Conservation (phyloP, 1,284 basidiomycete species). For the Ceratorhiza oryzae-sativae region DNA sequence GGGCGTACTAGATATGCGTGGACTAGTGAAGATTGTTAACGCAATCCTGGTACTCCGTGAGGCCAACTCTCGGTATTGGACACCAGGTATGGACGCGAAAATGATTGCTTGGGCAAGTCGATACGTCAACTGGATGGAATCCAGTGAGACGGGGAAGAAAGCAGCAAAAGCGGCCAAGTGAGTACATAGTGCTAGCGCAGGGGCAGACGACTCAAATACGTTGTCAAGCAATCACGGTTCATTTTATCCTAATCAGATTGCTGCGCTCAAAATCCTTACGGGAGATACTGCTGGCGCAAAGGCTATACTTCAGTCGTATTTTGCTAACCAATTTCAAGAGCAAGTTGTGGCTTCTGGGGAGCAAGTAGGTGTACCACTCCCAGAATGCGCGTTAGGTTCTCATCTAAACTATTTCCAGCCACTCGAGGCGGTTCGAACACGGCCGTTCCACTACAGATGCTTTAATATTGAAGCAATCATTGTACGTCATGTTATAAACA, state of each 20-base stretch:
- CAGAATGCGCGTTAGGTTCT: too few relatives aligned
- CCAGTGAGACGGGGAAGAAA: conserved; percentile 57
- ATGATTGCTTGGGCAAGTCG: conserved; percentile 60
- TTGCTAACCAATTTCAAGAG: conserved; percentile 45
- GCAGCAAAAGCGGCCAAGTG: conserved; percentile 64
- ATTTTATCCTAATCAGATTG: conserved; percentile 46
- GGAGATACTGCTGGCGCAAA: conserved; percentile 44
- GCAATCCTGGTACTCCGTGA: conserved; percentile 64
- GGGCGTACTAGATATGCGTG: conserved; percentile 69
- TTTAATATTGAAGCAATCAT: conserved; percentile 75
- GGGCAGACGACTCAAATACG: conserved; percentile 45
- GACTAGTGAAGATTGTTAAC: conserved; percentile 66
- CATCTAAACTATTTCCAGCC: conserved; percentile 39
- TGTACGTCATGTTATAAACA: conserved; percentile 52
- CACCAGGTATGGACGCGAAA: conserved; percentile 58
- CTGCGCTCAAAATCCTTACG: conserved; percentile 45
- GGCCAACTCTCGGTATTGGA: conserved; percentile 63
- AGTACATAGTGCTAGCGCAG: conserved; percentile 52
- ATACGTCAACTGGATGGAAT: conserved; percentile 66
- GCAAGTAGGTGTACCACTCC: conserved; percentile 38
- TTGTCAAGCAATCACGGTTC: conserved; percentile 64
- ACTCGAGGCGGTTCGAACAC: conserved; percentile 61
- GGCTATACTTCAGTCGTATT: conserved; percentile 44
- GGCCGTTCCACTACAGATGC: conserved; percentile 69
- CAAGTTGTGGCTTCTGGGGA: conserved; percentile 46